Evolutionary conservation across 371 early-diverging fungal genomes (phyloP).

Genomic region (Mucor lusitanicus): DNA sequence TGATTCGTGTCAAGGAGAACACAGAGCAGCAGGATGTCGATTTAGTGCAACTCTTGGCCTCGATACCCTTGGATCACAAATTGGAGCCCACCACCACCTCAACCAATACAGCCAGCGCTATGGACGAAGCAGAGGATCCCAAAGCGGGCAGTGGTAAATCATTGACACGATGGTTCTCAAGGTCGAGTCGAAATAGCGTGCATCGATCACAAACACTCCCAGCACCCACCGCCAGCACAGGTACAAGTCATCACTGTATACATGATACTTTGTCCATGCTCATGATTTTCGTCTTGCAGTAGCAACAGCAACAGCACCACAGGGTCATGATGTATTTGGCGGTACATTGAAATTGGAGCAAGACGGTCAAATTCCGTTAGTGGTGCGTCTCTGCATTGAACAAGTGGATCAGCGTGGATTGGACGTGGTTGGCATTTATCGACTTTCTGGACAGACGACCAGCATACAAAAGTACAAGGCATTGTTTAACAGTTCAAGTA

Average conservation of each 20-base stretch:
- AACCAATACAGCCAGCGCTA: too few relatives aligned
- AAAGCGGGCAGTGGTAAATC: not conserved
- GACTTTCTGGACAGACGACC: constrained; percentile 76
- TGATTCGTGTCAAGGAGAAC: constrained; percentile 31
- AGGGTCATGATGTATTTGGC: constrained; percentile 58
- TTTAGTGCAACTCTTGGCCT: not conserved
- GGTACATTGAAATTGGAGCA: constrained; percentile 50
- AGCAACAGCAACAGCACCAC: not conserved
- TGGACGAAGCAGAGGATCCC: not conserved
- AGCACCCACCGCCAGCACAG: too few relatives aligned
- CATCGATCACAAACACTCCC: constrained; percentile 6
- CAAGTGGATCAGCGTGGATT: constrained; percentile 71
- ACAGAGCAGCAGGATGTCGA: not conserved
- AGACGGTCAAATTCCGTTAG: constrained; percentile 52
- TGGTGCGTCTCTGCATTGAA: constrained; percentile 65
- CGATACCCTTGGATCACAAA: not conserved
- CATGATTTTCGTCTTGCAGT: not conserved
- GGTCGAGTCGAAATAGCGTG: constrained; percentile 20
- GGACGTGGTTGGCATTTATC: constrained; percentile 77
- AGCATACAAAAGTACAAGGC: constrained; percentile 65
- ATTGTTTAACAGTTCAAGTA: constrained; percentile 55
- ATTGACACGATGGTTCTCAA: constrained; percentile 33
- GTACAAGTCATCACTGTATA: too few relatives aligned
- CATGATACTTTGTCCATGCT: not conserved
- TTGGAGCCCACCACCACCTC: not conserved